These are phyloP conservation scores for Leptosphaerulina australis DNA, from an alignment of 2,329 filamentous ascomycete genomes.

Conservation along the genomic window DNA sequence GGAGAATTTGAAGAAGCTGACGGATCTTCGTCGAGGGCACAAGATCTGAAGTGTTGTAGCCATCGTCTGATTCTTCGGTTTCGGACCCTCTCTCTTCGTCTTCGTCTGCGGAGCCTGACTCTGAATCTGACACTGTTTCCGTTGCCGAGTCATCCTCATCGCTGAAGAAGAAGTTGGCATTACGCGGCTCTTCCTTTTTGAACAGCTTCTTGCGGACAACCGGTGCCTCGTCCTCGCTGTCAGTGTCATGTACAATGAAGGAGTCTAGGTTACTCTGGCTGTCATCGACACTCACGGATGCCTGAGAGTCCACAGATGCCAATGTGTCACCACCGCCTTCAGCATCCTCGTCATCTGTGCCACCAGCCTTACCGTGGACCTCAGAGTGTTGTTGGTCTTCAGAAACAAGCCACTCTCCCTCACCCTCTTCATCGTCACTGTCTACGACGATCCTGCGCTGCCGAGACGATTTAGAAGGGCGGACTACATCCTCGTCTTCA, in stretches of 20 bases:
- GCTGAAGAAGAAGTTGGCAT: slow-evolving; percentile 61
- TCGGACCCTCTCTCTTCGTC: slow-evolving; percentile 53
- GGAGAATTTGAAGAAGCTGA: slow-evolving; percentile 79
- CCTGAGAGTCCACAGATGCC: slow-evolving; percentile 71
- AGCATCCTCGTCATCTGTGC: slow-evolving; percentile 83
- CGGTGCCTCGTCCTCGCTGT: slow-evolving; percentile 48
- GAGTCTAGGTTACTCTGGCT: slow-evolving; percentile 47
- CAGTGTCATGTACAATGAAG: slow-evolving; percentile 47
- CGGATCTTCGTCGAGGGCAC: slow-evolving; percentile 88
- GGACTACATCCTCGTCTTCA: slow-evolving; percentile 24
- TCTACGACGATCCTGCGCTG: slow-evolving; percentile 60
- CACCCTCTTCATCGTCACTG: slow-evolving; percentile 71
- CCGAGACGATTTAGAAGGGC: slow-evolving; percentile 29
- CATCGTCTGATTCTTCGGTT: slow-evolving; percentile 48
- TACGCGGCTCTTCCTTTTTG: slow-evolving; percentile 51
- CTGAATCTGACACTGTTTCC: slow-evolving; percentile 51
- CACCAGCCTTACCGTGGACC: slow-evolving; percentile 77
- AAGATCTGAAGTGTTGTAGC: slow-evolving; percentile 54
- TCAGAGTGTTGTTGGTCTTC: slow-evolving; percentile 67
- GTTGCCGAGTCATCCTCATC: slow-evolving; percentile 47
- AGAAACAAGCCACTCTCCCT: slow-evolving; percentile 80
- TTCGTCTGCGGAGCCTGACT: slow-evolving; percentile 49
- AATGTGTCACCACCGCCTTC: slow-evolving; percentile 86
- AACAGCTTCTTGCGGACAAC: slow-evolving; percentile 33
- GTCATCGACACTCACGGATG: slow-evolving; percentile 63